Conservation (phyloP, 208 protist species). For the Wallacemonas sp. region DNA sequence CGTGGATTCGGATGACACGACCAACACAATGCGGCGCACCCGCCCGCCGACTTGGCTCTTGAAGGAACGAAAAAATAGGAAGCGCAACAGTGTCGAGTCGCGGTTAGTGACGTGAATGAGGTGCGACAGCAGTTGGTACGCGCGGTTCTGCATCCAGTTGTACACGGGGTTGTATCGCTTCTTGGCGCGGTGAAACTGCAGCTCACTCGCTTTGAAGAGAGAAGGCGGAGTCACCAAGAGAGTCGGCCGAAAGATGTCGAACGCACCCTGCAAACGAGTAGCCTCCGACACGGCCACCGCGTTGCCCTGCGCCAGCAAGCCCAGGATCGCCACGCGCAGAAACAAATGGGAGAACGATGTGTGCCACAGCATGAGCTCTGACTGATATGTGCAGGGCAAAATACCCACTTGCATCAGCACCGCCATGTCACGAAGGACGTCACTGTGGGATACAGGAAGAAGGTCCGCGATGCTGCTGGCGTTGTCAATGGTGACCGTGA, state of each 20-base stretch:
- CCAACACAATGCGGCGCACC: slow-evolving; percentile 70
- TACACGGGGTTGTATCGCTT: slow-evolving; percentile 57
- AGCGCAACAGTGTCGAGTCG: slow-evolving; percentile 70
- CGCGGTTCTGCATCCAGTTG: slow-evolving; percentile 65
- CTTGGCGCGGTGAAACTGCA: slow-evolving; percentile 60
- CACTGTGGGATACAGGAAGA: slow-evolving; percentile 59
- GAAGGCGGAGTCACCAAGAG: slow-evolving; percentile 66
- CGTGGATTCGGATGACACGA: slow-evolving; percentile 66
- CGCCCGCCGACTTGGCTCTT: slow-evolving; percentile 65
- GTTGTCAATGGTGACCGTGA: slow-evolving; percentile 72
- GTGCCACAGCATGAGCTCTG: slow-evolving; percentile 78
- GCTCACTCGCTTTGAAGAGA: slow-evolving; percentile 67
- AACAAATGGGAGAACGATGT: slow-evolving; percentile 71
- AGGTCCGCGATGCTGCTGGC: slow-evolving; percentile 21
- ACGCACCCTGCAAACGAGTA: slow-evolving; percentile 41
- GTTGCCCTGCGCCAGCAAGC: slow-evolving; percentile 70
- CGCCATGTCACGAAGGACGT: slow-evolving; percentile 64
- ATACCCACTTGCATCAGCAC: slow-evolving; percentile 59
- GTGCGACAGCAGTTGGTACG: slow-evolving; percentile 69
- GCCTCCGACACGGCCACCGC: slow-evolving; percentile 53
- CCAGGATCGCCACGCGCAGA: slow-evolving; percentile 68
- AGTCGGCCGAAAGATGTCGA: slow-evolving; percentile 64
- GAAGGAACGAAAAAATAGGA: slow-evolving; percentile 76
- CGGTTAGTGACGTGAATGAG: slow-evolving; percentile 74
- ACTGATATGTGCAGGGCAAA: slow-evolving; percentile 47